Evolutionary conservation across 2,329 filamentous ascomycete genomes (phyloP).

Genomic region (Rhytidhysteron rufulum): DNA sequence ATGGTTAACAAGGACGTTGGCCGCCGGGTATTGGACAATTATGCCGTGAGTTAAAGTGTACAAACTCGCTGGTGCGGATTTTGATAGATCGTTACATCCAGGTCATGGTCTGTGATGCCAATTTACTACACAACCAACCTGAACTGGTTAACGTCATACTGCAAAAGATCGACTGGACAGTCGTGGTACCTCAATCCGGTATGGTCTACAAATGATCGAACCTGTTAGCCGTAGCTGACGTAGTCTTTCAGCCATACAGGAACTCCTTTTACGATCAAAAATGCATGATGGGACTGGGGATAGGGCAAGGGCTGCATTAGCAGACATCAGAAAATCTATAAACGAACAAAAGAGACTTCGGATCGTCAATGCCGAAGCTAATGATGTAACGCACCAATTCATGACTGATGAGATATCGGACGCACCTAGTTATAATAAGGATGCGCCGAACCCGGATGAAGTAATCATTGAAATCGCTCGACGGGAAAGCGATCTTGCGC

Average conservation of each 20-base stretch:
- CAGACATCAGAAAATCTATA: not conserved
- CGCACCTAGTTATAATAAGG: not conserved
- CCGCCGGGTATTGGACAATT: slow-evolving; percentile 1
- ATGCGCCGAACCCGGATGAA: not conserved
- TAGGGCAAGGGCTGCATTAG: not conserved
- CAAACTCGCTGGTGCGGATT: not conserved
- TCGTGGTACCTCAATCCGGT: slow-evolving; percentile 2
- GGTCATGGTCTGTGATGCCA: slow-evolving; percentile 4
- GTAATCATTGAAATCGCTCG: slow-evolving; percentile 2
- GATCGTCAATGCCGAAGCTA: slow-evolving; percentile 1
- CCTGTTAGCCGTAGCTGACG: not conserved
- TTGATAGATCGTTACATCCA: not conserved
- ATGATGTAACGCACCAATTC: slow-evolving; percentile 1
- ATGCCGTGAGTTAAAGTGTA: slow-evolving; percentile 1
- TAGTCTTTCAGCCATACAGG: not conserved
- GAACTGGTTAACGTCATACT: slow-evolving; percentile 2
- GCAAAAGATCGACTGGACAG: slow-evolving; percentile 1
- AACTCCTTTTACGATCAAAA: slow-evolving; percentile 1
- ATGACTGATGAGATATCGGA: slow-evolving; percentile 1
- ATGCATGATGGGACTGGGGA: not conserved
- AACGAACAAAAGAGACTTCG: slow-evolving; percentile 1
- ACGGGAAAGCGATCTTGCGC: slow-evolving; percentile 2
- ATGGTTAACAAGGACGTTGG: not conserved
- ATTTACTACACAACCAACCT: slow-evolving; percentile 1
- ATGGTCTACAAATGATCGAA: too few relatives aligned